Base-by-base conservation (phyloP, 176 grass and related monocot genomes). In the Phragmites australis region DNA sequence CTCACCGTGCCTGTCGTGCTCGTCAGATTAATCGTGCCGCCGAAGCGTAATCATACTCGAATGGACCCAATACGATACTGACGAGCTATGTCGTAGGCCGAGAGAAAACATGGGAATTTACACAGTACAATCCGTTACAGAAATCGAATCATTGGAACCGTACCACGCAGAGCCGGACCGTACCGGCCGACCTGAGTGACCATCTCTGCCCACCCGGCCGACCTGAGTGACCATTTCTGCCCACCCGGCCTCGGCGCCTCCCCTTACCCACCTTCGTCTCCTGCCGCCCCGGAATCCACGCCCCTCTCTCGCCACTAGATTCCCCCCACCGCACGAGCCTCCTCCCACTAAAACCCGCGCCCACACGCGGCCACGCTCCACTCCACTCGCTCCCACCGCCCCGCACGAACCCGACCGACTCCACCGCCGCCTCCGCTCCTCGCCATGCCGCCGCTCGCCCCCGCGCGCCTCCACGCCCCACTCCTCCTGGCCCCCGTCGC, bases 211-310 rank as follows among this genome's bases (percentile, higher is more conserved):
- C 30, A 12, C 47, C 61, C 63, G 30, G 2, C 34, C 65, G 1
- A 12, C 46, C n/a, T n/a, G n/a, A n/a, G n/a, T n/a, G n/a, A n/a
- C n/a, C n/a, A n/a, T n/a, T n/a, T n/a, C n/a, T n/a, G n/a, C n/a
- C 45, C 77, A 14, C 19, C 66, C 3, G 12, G 6, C 41, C 66
- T 48, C 67, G 67, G 2, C 67, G 22, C 47, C 47, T 18, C 50
- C 61, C 6, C 6, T 62, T 10, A 1, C 31, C 41, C 40, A 2
- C 31, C 58, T 81, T 61, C 62, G 78, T 78, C 86, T 57, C 27
- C 47, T 53, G 41, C 81, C 68, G 68, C 81, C 31, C 15, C 31
- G 60, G 81, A 73, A 84, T 88, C 87, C 68, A 17, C 47, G 12
- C 7, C 51, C 31, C 22, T 8, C 22, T 68, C 42, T 30, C 74